phyloP scores from a whole-genome alignment of 768 basidiomycete genomes.

The Macrolepiota albuminosa region DNA sequence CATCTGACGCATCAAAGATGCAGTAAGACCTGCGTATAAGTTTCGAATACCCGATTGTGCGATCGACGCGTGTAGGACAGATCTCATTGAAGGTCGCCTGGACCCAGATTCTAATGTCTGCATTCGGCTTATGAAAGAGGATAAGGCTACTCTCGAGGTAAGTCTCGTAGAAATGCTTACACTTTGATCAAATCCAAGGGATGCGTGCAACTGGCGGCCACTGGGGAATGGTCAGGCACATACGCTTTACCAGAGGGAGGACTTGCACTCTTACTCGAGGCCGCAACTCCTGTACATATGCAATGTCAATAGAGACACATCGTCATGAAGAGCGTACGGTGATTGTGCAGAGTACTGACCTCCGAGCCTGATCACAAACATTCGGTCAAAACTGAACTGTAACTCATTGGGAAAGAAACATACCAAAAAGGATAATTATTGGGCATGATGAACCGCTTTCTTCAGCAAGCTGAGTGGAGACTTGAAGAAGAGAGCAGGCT shows the following conservation, averaged over 20 bases:
- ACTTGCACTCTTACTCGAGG: constrained; percentile 44
- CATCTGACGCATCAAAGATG: too few relatives aligned
- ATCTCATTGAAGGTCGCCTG: constrained; percentile 58
- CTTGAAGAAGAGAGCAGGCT: constrained; percentile 19
- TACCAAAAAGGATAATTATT: constrained; percentile 48
- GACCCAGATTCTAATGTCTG: constrained; percentile 61
- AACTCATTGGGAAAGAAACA: constrained; percentile 13
- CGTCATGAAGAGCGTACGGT: not conserved
- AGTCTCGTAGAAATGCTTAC: constrained; percentile 31
- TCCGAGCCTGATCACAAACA: constrained; percentile 46
- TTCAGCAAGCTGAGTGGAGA: constrained; percentile 12
- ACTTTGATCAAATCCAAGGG: constrained; percentile 86
- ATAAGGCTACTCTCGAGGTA: constrained; percentile 1
- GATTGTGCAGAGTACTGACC: constrained; percentile 31
- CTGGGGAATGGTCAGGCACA: constrained; percentile 28
- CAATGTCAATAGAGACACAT: not conserved
- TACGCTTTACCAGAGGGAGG: not conserved
- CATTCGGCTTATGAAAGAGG: constrained; percentile 53
- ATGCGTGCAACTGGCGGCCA: constrained; percentile 80
- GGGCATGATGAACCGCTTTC: constrained; percentile 27
- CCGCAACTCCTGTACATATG: constrained; percentile 45
- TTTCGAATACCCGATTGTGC: too few relatives aligned
- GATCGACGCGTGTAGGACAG: too few relatives aligned
- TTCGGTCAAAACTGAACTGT: constrained; percentile 5
- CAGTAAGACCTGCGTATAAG: too few relatives aligned